Base-by-base conservation (phyloP, 139 green algal species). In the Choricystis sp. region DNA sequence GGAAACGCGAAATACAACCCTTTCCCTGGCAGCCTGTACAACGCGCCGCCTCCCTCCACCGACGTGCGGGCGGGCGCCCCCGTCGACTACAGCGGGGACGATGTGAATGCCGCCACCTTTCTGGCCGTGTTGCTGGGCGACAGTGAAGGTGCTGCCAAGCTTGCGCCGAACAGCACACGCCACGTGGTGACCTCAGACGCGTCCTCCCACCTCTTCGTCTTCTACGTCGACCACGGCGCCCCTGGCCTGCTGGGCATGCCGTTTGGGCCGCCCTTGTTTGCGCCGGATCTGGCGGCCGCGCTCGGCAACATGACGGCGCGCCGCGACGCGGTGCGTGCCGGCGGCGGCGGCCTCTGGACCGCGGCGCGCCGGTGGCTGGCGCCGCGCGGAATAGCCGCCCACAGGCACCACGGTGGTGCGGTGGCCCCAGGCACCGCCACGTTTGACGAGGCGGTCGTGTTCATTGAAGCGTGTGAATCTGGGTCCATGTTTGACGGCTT, bases 401-500 rank as follows among this genome's bases (percentile, higher is more conserved):
- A 22, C 28, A 19, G 21, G 25, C 52, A 4, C 52, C 26, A 19
- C 28, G 4, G 14, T 19, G 23, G 9, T 19, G 5, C 59, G 25
- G 28, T 29, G 55, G 16, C 1, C 49, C 59, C 55, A 21, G 9
- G 0, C n/a, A 31, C 49, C 52, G 29, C 1, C 26, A n/a, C 14
- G 20, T 20, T 23, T 30, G 22, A 29, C 19, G 26, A 5, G 31
- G 31, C 40, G 16, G 16, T 14, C 48, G 58, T 61, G 66, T 26
- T 93, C 78, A 75, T 95, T 3, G 89, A 96, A 76, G 90, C 91
- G 0, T 98, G 91, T 64, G 91, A 98, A 71, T 81, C 68, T 16
- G 91, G 91, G 48, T 85, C 69, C 78, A 92, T 98, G 67, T 97
- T 98, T 72, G 72, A 98, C 58, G 86, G 86, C 26, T 57, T 93